Percentiles rank a stretch among this genome's conserved stretches.
These are phyloP conservation scores for Metroxylon sagu DNA, from an alignment of 176 grass and related monocot genomes.

Conservation along the genomic window DNA sequence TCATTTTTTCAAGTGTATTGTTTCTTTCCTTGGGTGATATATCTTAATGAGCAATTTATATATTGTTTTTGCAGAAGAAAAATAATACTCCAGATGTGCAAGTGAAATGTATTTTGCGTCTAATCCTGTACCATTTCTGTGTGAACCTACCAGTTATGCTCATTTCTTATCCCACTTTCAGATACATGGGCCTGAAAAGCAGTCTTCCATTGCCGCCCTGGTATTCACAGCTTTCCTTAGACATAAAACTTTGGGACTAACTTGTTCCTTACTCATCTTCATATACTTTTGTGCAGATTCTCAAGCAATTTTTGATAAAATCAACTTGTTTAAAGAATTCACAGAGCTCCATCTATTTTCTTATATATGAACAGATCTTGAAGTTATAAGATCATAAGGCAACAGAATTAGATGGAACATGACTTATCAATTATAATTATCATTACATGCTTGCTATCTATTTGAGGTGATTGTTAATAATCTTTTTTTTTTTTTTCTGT, in stretches of 20 bases:
- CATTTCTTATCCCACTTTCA: slow-evolving; percentile 72
- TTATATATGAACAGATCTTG: no score
- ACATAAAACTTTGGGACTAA: not conserved
- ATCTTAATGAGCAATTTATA: not conserved
- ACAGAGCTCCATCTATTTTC: no score
- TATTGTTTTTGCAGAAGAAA: slow-evolving; percentile 58
- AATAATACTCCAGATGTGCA: slow-evolving; percentile 55
- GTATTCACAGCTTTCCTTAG: slow-evolving; percentile 19
- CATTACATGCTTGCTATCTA: slow-evolving; percentile 4
- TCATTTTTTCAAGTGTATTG: no score
- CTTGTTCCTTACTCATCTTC: not conserved
- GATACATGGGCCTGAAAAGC: slow-evolving; percentile 84
- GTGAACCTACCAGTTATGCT: slow-evolving; percentile 87
- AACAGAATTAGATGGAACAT: not conserved
- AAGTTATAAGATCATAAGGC: no score
- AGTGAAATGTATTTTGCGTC: slow-evolving; percentile 52
- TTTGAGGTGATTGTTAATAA: not conserved
- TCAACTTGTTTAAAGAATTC: no score
- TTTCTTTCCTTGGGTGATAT: not conserved
- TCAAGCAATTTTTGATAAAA: not conserved
- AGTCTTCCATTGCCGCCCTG: slow-evolving; percentile 79
- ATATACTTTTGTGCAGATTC: not conserved
- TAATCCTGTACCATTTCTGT: slow-evolving; percentile 70
- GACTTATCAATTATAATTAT: slow-evolving; percentile 1
- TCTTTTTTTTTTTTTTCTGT: slow-evolving; percentile 16